Evolutionary conservation across 176 grass and related monocot species (phyloP).

Genomic region (barley (Hordeum vulgare)): DNA sequence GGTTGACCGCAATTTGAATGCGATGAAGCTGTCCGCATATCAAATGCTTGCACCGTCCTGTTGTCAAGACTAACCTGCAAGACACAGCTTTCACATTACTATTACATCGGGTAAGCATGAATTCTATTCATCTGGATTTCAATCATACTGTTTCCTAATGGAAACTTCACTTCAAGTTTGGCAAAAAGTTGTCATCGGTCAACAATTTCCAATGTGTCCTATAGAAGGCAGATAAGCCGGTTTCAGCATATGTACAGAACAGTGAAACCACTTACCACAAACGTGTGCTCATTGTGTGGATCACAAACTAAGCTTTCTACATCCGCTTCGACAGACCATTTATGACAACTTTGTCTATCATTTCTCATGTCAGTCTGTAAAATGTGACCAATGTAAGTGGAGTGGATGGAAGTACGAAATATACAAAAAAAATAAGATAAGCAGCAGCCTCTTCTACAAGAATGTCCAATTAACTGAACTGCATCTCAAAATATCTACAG

Average conservation of each 20-base stretch:
- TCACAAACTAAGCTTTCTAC: conserved; percentile 94
- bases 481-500: neutral
- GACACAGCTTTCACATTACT: neutral
- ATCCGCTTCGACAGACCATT: conserved; percentile 76
- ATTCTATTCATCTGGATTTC: neutral
- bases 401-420: neutral
- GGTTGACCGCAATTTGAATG: conserved; percentile 40
- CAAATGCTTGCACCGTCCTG: conserved; percentile 78
- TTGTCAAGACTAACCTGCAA: conserved; percentile 88
- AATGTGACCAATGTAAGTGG: conserved; percentile 15
- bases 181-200: neutral
- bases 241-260: neutral
- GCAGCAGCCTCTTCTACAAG: neutral
- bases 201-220: neutral
- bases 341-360: conserved; percentile 42
- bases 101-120: neutral
- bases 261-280: conserved; percentile 48
- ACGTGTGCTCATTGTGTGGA: conserved; percentile 70
- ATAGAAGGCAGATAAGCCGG: neutral
- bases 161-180: neutral
- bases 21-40: conserved; percentile 59
- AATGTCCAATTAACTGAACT: neutral
- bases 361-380: conserved; percentile 86
- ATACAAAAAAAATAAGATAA: neutral
- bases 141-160: neutral